Conservation (phyloP, 192 early-diverging fungal species). For the Jimgerdemannia lactiflua region DNA sequence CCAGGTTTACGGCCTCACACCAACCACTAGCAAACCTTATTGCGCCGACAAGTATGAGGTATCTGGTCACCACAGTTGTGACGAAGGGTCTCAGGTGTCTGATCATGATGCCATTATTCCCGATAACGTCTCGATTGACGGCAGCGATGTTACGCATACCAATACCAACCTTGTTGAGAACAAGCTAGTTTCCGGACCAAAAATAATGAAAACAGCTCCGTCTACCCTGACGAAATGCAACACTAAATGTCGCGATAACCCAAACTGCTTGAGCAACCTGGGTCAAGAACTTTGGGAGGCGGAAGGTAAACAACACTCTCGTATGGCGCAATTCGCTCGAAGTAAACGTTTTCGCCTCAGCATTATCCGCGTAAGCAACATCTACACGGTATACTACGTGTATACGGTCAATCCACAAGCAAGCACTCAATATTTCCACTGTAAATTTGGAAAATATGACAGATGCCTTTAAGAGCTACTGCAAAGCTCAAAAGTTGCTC, state of each 20-base stretch:
- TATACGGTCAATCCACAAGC: neutral
- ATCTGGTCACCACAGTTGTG: neutral
- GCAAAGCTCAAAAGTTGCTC: neutral
- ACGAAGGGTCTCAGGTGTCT: neutral
- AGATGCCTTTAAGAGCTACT: neutral
- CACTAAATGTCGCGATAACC: conserved; percentile 29
- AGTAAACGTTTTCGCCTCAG: too few species aligned
- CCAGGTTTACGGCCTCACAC: neutral
- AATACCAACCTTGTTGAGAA: neutral
- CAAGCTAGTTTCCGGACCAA: neutral
- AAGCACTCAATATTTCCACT: neutral
- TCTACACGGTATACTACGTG: too few species aligned
- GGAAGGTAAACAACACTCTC: conserved; percentile 13
- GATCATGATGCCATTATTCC: neutral
- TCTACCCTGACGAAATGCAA: neutral
- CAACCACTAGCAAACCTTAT: neutral
- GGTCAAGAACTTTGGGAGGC: conserved; percentile 34
- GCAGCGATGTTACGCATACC: neutral
- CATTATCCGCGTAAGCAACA: neutral
- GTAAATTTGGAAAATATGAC: neutral
- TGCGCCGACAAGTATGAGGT: neutral
- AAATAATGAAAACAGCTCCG: neutral
- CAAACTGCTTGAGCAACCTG: conserved; percentile 31
- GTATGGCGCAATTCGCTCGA: too few species aligned
- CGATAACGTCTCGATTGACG: neutral